Conservation (phyloP, 106 monocot species). For the Acorus gramineus region DNA sequence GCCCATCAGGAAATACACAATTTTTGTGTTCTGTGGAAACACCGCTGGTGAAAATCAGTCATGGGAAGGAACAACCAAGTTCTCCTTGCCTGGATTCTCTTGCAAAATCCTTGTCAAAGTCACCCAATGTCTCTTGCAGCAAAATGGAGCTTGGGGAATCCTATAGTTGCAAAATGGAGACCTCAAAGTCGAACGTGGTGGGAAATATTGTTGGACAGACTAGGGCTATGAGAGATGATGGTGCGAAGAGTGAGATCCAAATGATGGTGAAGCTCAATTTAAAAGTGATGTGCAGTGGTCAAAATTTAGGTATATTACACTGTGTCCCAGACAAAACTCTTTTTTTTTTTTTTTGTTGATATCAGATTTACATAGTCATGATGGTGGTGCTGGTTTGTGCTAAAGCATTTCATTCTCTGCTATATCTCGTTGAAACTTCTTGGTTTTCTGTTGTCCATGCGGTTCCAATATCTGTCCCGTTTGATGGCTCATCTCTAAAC, state of each 20-base stretch:
- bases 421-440: too few species aligned
- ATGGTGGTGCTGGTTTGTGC: too few species aligned
- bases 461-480: too few species aligned
- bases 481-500: too few species aligned
- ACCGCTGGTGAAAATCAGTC: too few species aligned
- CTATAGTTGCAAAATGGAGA: neutral
- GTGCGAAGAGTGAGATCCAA: conserved; percentile 44
- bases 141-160: neutral
- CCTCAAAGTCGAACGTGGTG: neutral
- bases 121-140: neutral
- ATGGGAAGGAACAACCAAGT: too few species aligned
- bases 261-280: conserved; percentile 57
- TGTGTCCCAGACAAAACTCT: neutral
- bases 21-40: too few species aligned
- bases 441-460: too few species aligned
- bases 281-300: conserved; percentile 26
- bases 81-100: neutral
- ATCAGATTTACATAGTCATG: too few species aligned
- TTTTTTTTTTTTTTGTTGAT: too few species aligned
- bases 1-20: too few species aligned
- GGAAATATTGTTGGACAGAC: neutral
- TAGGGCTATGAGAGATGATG: conserved; percentile 3
- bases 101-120: neutral
- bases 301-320: conserved; percentile 26
- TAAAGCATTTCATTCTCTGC: too few species aligned